These are phyloP conservation scores for Naganishia randhawae DNA, from an alignment of 768 basidiomycete genomes.

Conservation along the genomic window DNA sequence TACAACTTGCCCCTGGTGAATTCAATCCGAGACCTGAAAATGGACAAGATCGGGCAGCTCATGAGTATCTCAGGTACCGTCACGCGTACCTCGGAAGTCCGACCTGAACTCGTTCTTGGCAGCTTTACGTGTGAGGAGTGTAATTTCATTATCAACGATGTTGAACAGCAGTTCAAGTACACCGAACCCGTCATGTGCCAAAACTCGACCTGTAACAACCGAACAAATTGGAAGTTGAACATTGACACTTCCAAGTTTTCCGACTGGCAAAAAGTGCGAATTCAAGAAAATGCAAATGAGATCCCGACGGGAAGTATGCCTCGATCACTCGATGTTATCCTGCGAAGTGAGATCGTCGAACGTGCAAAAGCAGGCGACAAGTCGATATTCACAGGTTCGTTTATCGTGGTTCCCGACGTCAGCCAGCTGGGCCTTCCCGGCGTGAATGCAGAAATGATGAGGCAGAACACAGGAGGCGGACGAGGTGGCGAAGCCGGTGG, in stretches of 20 bases:
- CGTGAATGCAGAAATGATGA: conserved; percentile 85
- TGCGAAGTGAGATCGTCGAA: conserved; percentile 92
- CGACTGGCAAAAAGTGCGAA: conserved; percentile 99
- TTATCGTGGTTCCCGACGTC: conserved; percentile 98
- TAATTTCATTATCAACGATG: conserved; percentile 76
- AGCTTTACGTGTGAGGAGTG: conserved; percentile 91
- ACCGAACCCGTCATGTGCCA: conserved; percentile 96
- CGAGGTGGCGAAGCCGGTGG: conserved; percentile 64
- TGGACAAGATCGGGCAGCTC: conserved; percentile 87
- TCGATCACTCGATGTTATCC: conserved; percentile 85
- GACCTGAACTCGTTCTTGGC: conserved; percentile 88
- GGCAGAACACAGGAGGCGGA: conserved; percentile 67
- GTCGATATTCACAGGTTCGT: conserved; percentile 94
- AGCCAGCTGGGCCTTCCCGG: conserved; percentile 92
- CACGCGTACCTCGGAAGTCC: conserved; percentile 92
- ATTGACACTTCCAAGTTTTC: conserved; percentile 95
- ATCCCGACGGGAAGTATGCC: conserved; percentile 99
- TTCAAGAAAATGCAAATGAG: conserved; percentile 97
- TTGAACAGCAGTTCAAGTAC: conserved; percentile 99
- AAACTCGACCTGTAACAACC: conserved; percentile 89
- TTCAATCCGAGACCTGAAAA: conserved; percentile 87
- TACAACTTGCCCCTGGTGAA: conserved; percentile 90
- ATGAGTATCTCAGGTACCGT: conserved; percentile 96
- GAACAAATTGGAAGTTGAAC: conserved; percentile 83
- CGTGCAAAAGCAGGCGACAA: conserved; percentile 99